Evolutionary conservation across 2,329 filamentous ascomycete genomes (phyloP).

Genomic region (Beauveria caledonica): DNA sequence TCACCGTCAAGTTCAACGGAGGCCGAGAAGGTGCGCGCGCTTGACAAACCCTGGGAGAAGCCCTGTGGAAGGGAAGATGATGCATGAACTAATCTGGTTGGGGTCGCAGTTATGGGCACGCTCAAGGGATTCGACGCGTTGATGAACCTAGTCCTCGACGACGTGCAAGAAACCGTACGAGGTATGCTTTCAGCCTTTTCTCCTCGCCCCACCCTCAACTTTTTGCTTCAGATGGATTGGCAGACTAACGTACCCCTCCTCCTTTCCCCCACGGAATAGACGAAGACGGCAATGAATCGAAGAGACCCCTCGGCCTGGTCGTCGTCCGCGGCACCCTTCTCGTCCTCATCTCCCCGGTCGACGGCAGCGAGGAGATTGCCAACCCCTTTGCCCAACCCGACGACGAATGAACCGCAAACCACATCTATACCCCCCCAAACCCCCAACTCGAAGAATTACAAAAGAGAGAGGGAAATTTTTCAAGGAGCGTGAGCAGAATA

Average conservation of each 20-base stretch:
- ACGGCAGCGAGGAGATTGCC: slow-evolving; percentile 90
- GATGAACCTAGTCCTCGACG: slow-evolving; percentile 95
- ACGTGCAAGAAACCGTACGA: slow-evolving; percentile 82
- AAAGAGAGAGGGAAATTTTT: background rate
- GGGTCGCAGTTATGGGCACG: slow-evolving; percentile 63
- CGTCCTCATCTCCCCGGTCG: slow-evolving; percentile 83
- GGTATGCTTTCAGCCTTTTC: slow-evolving; percentile 44
- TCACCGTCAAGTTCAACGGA: slow-evolving; percentile 93
- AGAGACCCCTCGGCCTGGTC: slow-evolving; percentile 72
- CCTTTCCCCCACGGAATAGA: slow-evolving; percentile 44
- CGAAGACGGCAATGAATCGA: slow-evolving; percentile 82
- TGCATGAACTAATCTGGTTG: background rate
- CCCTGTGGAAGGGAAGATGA: no score
- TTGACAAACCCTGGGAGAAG: no score
- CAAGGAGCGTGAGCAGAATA: no score
- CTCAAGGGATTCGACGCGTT: slow-evolving; percentile 95
- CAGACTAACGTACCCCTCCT: background rate
- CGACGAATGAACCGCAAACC: slow-evolving; percentile 37
- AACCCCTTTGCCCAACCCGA: slow-evolving; percentile 82
- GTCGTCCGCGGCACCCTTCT: slow-evolving; percentile 89
- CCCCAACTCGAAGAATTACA: background rate
- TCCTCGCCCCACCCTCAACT: background rate
- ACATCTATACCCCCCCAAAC: background rate
- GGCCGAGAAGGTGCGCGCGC: slow-evolving; percentile 65
- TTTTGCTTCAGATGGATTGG: background rate